These are phyloP conservation scores for Boletus rex-veris DNA, from an alignment of 768 basidiomycete species.

Conservation along the genomic window DNA sequence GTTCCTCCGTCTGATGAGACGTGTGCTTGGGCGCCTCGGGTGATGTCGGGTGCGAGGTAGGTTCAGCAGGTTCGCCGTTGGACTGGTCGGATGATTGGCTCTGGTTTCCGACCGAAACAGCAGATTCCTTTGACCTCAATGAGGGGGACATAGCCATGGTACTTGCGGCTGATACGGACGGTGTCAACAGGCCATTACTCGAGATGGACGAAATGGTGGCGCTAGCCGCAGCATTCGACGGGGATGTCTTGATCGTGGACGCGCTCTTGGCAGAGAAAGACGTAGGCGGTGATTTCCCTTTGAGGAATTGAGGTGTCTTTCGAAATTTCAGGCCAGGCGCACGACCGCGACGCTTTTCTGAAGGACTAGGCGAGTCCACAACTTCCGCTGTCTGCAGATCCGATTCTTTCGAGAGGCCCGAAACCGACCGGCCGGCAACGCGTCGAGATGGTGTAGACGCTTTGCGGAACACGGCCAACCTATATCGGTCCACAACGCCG, in stretches of 20 bases:
- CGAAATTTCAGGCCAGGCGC: conserved; percentile 67
- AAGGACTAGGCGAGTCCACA: conserved; percentile 43
- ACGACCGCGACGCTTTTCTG: conserved; percentile 62
- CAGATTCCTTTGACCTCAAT: conserved; percentile 78
- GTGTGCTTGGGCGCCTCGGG: conserved; percentile 32
- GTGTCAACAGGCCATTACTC: conserved; percentile 52
- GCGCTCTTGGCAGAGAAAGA: conserved; percentile 34
- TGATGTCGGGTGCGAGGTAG: conserved; percentile 21
- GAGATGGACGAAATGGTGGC: conserved; percentile 36
- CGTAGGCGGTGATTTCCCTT: conserved; percentile 59
- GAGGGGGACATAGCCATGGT: conserved; percentile 55
- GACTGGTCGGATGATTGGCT: conserved; percentile 74
- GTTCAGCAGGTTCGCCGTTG: conserved; percentile 44
- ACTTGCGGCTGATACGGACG: conserved; percentile 56
- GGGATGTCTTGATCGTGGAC: conserved; percentile 35
- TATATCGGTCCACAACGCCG: conserved; percentile 88
- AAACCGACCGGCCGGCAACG: conserved; percentile 45
- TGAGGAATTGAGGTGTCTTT: conserved; percentile 71
- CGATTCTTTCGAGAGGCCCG: conserved; percentile 57
- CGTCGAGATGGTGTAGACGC: conserved; percentile 61
- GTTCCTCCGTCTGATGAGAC: conserved; percentile 37
- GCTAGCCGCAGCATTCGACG: conserved; percentile 42
- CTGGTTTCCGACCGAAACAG: conserved; percentile 64
- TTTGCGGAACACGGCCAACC: conserved; percentile 82
- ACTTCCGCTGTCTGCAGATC: conserved; percentile 39